Evolutionary conservation across 2,329 filamentous ascomycete species (phyloP).

Genomic region (Colletotrichum chlorophyti): DNA sequence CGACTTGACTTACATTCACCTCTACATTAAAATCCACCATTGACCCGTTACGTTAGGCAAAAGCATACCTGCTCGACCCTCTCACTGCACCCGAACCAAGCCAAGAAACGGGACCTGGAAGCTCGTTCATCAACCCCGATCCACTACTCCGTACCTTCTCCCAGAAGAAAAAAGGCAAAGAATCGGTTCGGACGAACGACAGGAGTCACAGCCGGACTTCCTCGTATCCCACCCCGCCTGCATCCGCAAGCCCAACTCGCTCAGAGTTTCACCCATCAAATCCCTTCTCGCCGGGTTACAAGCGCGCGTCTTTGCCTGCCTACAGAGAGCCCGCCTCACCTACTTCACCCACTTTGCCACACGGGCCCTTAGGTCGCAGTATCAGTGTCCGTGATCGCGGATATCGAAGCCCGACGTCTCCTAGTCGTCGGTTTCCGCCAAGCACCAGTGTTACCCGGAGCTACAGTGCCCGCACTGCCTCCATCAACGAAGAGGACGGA

Average conservation of each 20-base stretch:
- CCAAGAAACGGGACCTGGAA: slow-evolving; percentile 70
- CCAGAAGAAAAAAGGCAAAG: slow-evolving; percentile 33
- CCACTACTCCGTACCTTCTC: slow-evolving; percentile 32
- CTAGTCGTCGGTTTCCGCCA: slow-evolving; percentile 29
- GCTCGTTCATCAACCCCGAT: slow-evolving; percentile 54
- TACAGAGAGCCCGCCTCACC: slow-evolving; percentile 22
- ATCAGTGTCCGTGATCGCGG: slow-evolving; percentile 35
- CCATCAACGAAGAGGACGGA: slow-evolving; percentile 7
- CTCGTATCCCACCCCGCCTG: slow-evolving; percentile 55
- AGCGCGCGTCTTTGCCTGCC: slow-evolving; percentile 37
- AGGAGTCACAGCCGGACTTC: slow-evolving; percentile 14
- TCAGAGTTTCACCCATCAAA: slow-evolving; percentile 54
- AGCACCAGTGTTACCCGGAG: slow-evolving; percentile 42
- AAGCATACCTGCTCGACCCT: slow-evolving; percentile 73
- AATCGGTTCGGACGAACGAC: neutral
- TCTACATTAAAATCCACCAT: neutral
- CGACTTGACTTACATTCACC: neutral
- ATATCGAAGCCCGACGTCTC: slow-evolving; percentile 35
- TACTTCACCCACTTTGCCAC: slow-evolving; percentile 29
- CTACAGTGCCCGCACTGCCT: slow-evolving; percentile 29
- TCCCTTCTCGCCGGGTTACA: slow-evolving; percentile 41
- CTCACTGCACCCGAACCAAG: slow-evolving; percentile 71
- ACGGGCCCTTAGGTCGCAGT: slow-evolving; percentile 30
- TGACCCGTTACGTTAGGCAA: slow-evolving; percentile 54
- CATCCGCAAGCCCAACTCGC: slow-evolving; percentile 59